phyloP scores from a whole-genome alignment of 2,329 filamentous ascomycete species.

The Aspergillus caelatus region DNA sequence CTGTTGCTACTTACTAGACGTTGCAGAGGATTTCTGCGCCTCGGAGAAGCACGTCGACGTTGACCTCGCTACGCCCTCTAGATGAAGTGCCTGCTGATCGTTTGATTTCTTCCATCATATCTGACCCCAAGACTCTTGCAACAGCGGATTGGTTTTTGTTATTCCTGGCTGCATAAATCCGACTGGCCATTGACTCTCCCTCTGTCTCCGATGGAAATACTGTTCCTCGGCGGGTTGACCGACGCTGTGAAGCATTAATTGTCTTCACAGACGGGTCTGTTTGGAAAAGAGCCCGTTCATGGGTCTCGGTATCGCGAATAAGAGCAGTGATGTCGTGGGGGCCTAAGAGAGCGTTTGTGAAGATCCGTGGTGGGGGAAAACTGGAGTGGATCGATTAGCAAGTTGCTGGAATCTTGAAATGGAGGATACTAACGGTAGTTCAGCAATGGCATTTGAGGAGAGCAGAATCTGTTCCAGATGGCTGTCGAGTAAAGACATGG shows the following conservation, averaged over 20 bases:
- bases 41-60: conserved; percentile 80
- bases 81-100: conserved; percentile 59
- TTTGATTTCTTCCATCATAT: conserved; percentile 80
- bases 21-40: conserved; percentile 88
- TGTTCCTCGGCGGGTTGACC: conserved; percentile 51
- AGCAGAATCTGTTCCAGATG: conserved; percentile 77
- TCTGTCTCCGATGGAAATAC: conserved; percentile 47
- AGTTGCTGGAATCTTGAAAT: background rate
- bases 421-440: conserved; percentile 63
- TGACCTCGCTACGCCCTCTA: conserved; percentile 68
- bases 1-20: conserved; percentile 66
- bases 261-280: conserved; percentile 69
- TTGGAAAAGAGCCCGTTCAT: conserved; percentile 94
- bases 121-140: conserved; percentile 82
- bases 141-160: conserved; percentile 76
- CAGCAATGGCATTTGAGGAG: conserved; percentile 75
- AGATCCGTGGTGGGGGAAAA: conserved; percentile 89
- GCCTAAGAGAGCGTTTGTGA: conserved; percentile 88
- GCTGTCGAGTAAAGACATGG: conserved; percentile 69
- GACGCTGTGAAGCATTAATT: conserved; percentile 51
- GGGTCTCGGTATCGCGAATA: conserved; percentile 91
- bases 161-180: conserved; percentile 56
- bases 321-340: conserved; percentile 90
- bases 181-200: conserved; percentile 48
- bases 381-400: conserved; percentile 48